Base-by-base conservation (phyloP, 192 early-diverging fungal species). In the Gaertneriomyces semiglobifer region DNA sequence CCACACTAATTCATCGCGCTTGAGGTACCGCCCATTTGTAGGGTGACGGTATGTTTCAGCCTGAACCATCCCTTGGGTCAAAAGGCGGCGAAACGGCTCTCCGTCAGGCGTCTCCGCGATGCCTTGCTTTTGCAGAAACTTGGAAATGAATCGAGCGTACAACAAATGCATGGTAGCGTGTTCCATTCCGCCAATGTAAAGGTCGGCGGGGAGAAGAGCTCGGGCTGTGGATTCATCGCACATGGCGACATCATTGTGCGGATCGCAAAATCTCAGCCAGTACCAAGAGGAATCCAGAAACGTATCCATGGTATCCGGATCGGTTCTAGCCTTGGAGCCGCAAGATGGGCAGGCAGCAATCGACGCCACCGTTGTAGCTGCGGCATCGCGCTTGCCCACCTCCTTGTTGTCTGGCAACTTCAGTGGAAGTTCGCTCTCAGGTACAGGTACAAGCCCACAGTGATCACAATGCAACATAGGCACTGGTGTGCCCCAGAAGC, bases 271-370 rank as follows among this genome's bases (percentile, higher is more conserved):
- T 52, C 95, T 81, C 70, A 98, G 75, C 81, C 89, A 98, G 66
- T 98, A 98, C 94, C 94, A 98, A 0, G 95, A 90, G 4, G 93
- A 95, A 68, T 98, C 95, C 7, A 98, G 90, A 84, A 98, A 98
- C 4, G 95, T 98, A 68, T 98, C 95, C 86, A 98, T 93, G 3
- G 95, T 96, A 61, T 98, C 95, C 11, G 89, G 87, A 46, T 96
- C 95, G 41, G 90, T 81, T 58, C 77, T 77, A 7, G 93, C 93
- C 3, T 87, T 70, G 25, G 20, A 11, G 12, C n/a, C 4, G 20
- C 51, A 33, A 33, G 25, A 33, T 33, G 25, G 25, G 25, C 25
- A 33, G 25, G 25, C 25, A 33, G 25, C 25, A 33, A 33, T 1
- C 25, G 25, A 33, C 25, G 25, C 25, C 25, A 33, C 25, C 2